Evolutionary conservation across 306 rosid species (phyloP).

Genomic region (Aeschynomene evenia): DNA sequence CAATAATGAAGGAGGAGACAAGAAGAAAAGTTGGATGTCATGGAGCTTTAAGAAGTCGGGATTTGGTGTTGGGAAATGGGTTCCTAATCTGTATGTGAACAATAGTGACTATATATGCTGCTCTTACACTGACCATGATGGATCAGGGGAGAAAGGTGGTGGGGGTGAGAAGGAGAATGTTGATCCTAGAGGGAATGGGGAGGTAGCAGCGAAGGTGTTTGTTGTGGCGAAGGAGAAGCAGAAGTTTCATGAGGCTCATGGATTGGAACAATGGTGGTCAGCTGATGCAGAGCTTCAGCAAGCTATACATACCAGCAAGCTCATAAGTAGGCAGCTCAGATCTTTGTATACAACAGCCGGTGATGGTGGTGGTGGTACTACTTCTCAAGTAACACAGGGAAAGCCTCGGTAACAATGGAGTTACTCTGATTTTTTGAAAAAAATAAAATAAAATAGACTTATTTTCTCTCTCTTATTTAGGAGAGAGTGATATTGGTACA

Average conservation of each 20-base stretch:
- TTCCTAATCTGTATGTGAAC: slow-evolving; percentile 87
- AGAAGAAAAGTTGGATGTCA: slow-evolving; percentile 56
- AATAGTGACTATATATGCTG: slow-evolving; percentile 95
- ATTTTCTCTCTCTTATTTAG: too few species aligned
- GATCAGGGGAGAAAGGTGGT: slow-evolving; percentile 29
- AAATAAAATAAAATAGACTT: too few species aligned
- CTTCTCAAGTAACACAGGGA: slow-evolving; percentile 47
- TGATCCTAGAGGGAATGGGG: slow-evolving; percentile 39
- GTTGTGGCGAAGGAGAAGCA: slow-evolving; percentile 86
- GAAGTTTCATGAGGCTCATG: slow-evolving; percentile 93
- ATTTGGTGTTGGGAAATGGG: slow-evolving; percentile 76
- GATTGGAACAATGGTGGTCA: slow-evolving; percentile 97
- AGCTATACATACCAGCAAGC: slow-evolving; percentile 76
- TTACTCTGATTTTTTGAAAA: slow-evolving; percentile 13
- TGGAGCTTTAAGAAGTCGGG: slow-evolving; percentile 49
- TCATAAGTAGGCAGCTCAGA: slow-evolving; percentile 78
- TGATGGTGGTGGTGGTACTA: slow-evolving; percentile 33
- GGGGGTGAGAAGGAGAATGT: slow-evolving; percentile 69
- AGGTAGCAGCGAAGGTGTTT: slow-evolving; percentile 66
- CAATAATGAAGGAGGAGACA: slow-evolving; percentile 38
- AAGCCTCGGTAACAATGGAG: slow-evolving; percentile 30
- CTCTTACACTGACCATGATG: slow-evolving; percentile 78
- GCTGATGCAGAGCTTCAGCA: slow-evolving; percentile 72
- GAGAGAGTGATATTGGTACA: too few species aligned
- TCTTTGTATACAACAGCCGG: slow-evolving; percentile 68